A percentile compares a stretch with the other conserved stretches of the same genome.
phyloP scores from a whole-genome alignment of 2,329 filamentous ascomycete genomes.

The Aspergillus costaricaensis region DNA sequence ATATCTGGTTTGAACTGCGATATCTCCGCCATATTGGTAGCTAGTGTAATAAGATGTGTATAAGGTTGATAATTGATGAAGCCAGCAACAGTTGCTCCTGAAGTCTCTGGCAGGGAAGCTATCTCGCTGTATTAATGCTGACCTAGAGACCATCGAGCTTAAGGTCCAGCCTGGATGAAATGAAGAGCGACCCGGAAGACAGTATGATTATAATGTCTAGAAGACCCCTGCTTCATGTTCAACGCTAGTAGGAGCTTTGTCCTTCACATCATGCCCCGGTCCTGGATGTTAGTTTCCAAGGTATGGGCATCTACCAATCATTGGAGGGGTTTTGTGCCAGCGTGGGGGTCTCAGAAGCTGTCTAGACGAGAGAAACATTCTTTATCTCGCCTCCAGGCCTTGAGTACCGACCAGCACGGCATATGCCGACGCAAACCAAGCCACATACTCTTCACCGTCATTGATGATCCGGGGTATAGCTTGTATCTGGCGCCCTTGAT shows the following conservation, averaged over 20 bases:
- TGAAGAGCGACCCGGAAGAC: background rate
- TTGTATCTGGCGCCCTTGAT: background rate
- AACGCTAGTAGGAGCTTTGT: background rate
- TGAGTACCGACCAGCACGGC: background rate
- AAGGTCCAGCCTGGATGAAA: background rate
- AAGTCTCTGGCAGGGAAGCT: too few relatives aligned
- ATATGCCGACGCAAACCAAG: background rate
- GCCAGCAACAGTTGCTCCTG: too few relatives aligned
- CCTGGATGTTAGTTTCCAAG: background rate
- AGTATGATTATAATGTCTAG: background rate
- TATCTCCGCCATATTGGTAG: background rate
- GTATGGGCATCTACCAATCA: background rate
- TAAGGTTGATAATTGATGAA: background rate
- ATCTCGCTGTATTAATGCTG: background rate
- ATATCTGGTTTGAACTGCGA: background rate
- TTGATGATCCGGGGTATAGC: background rate
- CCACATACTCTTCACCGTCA: background rate
- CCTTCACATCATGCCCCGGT: background rate
- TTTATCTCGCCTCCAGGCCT: background rate
- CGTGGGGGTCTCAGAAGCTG: background rate
- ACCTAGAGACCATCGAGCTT: background rate
- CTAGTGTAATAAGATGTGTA: background rate
- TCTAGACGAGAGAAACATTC: background rate
- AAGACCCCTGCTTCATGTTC: background rate
- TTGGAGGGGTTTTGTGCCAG: background rate